phyloP scores from a whole-genome alignment of 2,329 filamentous ascomycete genomes.

The Trichophyton schoenleinii region DNA sequence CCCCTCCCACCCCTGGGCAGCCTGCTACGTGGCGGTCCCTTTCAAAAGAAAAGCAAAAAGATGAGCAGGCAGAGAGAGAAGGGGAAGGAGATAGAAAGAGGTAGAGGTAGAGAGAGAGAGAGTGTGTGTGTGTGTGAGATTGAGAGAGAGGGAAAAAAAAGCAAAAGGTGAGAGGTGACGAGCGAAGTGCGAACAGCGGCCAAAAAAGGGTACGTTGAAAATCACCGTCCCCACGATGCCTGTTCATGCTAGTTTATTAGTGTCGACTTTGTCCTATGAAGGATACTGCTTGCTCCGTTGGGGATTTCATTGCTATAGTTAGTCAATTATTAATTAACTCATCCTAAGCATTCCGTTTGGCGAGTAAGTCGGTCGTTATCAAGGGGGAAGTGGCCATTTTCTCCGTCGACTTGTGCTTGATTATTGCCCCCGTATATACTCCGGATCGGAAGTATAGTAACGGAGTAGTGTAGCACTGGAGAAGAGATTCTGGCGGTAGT shows the following conservation, averaged over 20 bases:
- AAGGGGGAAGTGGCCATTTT: neutral
- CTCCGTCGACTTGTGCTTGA: neutral
- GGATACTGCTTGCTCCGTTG: neutral
- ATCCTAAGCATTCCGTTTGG: neutral
- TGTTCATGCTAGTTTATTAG: conserved; percentile 3
- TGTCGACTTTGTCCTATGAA: neutral
- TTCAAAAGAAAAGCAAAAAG: neutral
- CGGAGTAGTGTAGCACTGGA: no score
- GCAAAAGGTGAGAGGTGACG: neutral
- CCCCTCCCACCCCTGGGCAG: neutral
- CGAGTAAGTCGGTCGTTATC: neutral
- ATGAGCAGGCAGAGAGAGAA: neutral
- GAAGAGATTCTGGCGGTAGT: no score
- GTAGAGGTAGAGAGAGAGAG: neutral
- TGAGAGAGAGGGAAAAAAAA: neutral
- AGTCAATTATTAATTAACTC: neutral
- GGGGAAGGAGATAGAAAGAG: neutral
- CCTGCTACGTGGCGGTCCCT: conserved; percentile 1
- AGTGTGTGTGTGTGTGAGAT: neutral
- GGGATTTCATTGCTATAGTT: neutral
- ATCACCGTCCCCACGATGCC: neutral
- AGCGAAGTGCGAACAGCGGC: neutral
- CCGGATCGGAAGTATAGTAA: no score
- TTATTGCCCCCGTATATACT: no score
- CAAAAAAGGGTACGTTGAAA: neutral